These are phyloP conservation scores for Eucalyptus pauciflora DNA, from an alignment of 345 rosid species.

Conservation along the genomic window DNA sequence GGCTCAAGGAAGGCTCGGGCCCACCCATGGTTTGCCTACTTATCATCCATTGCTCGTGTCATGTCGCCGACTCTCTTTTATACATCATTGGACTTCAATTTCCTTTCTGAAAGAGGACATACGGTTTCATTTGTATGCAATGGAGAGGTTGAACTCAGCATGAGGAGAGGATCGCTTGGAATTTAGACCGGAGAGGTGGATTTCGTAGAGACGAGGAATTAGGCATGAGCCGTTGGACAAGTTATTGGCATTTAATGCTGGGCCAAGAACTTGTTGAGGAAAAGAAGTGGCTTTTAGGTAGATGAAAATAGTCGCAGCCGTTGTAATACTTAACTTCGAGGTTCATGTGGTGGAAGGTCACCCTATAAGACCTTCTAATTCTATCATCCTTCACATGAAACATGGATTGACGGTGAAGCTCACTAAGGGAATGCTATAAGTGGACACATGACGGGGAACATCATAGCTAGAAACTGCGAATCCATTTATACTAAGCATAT, in stretches of 20 bases:
- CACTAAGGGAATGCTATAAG: neutral
- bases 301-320: slow-evolving; percentile 30
- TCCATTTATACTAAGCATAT: neutral
- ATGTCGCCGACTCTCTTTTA: too few relatives aligned
- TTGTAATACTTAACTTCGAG: slow-evolving; percentile 23
- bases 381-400: slow-evolving; percentile 32
- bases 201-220: slow-evolving; percentile 3
- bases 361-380: slow-evolving; percentile 6
- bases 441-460: neutral
- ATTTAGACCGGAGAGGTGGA: slow-evolving; percentile 27
- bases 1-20: neutral
- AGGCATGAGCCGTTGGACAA: slow-evolving; percentile 31
- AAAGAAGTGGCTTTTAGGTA: slow-evolving; percentile 42
- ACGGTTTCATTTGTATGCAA: neutral
- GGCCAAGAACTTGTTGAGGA: slow-evolving; percentile 54
- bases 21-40: neutral
- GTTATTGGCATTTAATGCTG: slow-evolving; percentile 46
- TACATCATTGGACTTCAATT: too few relatives aligned
- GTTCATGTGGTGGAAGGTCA: slow-evolving; percentile 28
- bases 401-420: slow-evolving; percentile 28
- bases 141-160: slow-evolving; percentile 13
- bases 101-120: neutral
- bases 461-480: rapidly evolving
- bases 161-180: slow-evolving; percentile 27
- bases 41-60: too few relatives aligned